Conservation (phyloP, 2,329 filamentous ascomycete species). For the Cucurbitaria berberidis region DNA sequence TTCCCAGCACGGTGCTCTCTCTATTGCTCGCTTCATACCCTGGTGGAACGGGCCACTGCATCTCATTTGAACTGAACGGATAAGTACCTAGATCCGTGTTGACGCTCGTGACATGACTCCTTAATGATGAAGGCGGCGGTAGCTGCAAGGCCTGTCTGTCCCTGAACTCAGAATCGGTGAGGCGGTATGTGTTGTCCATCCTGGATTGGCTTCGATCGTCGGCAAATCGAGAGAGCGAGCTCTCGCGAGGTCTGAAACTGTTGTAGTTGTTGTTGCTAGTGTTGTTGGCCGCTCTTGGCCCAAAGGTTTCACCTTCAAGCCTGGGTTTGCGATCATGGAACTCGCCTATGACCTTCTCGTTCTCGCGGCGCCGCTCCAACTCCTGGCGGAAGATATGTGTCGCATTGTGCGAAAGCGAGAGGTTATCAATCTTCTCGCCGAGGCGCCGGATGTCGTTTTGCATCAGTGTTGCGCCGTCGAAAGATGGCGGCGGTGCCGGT, state of each 20-base stretch:
- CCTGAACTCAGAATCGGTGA: constrained; percentile 8
- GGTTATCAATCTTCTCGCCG: constrained; percentile 41
- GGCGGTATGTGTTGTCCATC: constrained; percentile 6
- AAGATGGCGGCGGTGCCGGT: constrained; percentile 13
- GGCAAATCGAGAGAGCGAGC: constrained; percentile 9
- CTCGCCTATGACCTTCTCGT: constrained; percentile 38
- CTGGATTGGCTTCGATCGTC: constrained; percentile 3
- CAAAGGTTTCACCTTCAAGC: constrained; percentile 10
- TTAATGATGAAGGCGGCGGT: constrained; percentile 1
- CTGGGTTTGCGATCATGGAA: constrained; percentile 24
- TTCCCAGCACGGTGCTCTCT: constrained; percentile 13
- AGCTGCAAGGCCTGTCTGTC: constrained; percentile 7
- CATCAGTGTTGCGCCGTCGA: constrained; percentile 32
- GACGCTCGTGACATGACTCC: constrained; percentile 15
- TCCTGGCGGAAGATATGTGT: constrained; percentile 17
- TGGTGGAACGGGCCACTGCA: constrained; percentile 28
- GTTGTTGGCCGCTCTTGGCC: background rate
- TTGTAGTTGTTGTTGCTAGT: background rate
- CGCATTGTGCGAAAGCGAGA: constrained; percentile 24
- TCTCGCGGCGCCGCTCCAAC: constrained; percentile 32
- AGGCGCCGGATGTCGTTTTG: constrained; percentile 39
- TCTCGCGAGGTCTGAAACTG: constrained; percentile 4
- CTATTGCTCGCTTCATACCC: constrained; percentile 18
- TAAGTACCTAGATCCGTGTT: constrained; percentile 21
- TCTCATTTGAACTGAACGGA: constrained; percentile 21